Base-by-base conservation (phyloP, 2,329 filamentous ascomycete species). In the Aspergillus piperis region DNA sequence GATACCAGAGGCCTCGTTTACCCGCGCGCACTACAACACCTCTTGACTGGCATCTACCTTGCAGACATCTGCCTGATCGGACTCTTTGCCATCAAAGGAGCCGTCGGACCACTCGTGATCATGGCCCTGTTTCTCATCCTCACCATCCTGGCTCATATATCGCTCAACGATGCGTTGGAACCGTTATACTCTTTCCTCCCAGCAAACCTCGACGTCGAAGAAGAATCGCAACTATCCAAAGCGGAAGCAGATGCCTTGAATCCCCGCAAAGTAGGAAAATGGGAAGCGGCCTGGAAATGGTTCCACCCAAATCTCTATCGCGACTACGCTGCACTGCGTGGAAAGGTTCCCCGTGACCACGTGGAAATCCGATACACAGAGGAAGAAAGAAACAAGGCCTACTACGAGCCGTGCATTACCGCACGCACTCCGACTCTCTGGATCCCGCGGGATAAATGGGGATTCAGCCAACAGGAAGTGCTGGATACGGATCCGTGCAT, bases 1-100 rank as follows among this genome's bases (percentile, higher is more conserved):
- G 92, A 97, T 71, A 96, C 91, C 47, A 92, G 95, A 70, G 93
- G 94, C 2, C 84, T 96, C 2, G 90, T 94, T 64, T 97, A 97
- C 71, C 90, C 92, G 0, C 87, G 89, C 13, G 92, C 92, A 0
- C 81, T 97, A 19, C 88, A 95, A 72, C 93, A 97, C 64, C 84
- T 96, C 38, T 84, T 96, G 41, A 88, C 88, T 0, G 92, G 94
- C 11, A 77, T 96, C 19, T 97, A 98, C 73, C 83, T 97, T 23
- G 88, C 90, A 1, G 87, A 96, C 68, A 76, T 94, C 13, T 95
- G 91, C 77, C 83, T 97, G 75, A 89, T 96, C 65, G 92, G 92
- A 21, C 83, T 97, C 1, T 93, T 96, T 69, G 89, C 85, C 48
- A 85, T 94, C 54, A 87, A 86, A 8, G 80, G 80, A 4, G 77